Conservation (phyloP, 352 stramenopile genomes). For the Plasmopara muralis region DNA sequence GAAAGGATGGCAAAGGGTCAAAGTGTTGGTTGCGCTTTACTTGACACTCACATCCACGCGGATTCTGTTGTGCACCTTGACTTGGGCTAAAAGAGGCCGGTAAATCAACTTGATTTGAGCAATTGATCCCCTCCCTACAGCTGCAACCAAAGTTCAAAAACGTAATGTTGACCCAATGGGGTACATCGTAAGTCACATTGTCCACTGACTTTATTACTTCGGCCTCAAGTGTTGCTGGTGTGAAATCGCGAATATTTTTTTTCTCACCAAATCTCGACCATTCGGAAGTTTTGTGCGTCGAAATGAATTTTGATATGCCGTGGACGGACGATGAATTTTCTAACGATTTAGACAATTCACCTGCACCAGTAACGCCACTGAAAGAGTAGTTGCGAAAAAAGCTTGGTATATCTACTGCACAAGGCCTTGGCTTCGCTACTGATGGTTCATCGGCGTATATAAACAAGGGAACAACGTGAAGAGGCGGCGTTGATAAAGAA, state of each 20-base stretch:
- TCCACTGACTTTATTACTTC: slow-evolving; percentile 1
- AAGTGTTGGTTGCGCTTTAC: slow-evolving; percentile 38
- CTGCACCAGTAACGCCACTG: slow-evolving; percentile 9
- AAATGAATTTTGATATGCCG: slow-evolving; percentile 8
- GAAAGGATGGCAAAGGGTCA: slow-evolving; percentile 51
- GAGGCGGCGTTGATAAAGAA: slow-evolving; percentile 87
- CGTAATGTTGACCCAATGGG: slow-evolving; percentile 92
- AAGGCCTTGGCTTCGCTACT: background rate
- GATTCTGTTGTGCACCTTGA: slow-evolving; percentile 5
- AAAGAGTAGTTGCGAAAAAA: slow-evolving; percentile 11
- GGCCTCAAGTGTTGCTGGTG: slow-evolving; percentile 3
- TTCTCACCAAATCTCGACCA: slow-evolving; percentile 16
- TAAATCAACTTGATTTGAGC: background rate
- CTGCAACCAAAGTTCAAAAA: slow-evolving; percentile 80
- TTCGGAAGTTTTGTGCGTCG: slow-evolving; percentile 21
- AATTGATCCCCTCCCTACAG: slow-evolving; percentile 22
- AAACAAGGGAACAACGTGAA: slow-evolving; percentile 98
- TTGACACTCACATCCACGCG: slow-evolving; percentile 47
- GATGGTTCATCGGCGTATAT: slow-evolving; percentile 56
- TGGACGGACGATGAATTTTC: slow-evolving; percentile 16
- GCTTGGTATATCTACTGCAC: slow-evolving; percentile 6
- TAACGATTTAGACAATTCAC: slow-evolving; percentile 14
- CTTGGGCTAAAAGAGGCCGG: background rate
- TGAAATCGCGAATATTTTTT: slow-evolving; percentile 8
- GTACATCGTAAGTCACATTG: slow-evolving; percentile 79